Evolutionary conservation across 202 grass and related monocot genomes (phyloP).

Genomic region (Setaria viridis): DNA sequence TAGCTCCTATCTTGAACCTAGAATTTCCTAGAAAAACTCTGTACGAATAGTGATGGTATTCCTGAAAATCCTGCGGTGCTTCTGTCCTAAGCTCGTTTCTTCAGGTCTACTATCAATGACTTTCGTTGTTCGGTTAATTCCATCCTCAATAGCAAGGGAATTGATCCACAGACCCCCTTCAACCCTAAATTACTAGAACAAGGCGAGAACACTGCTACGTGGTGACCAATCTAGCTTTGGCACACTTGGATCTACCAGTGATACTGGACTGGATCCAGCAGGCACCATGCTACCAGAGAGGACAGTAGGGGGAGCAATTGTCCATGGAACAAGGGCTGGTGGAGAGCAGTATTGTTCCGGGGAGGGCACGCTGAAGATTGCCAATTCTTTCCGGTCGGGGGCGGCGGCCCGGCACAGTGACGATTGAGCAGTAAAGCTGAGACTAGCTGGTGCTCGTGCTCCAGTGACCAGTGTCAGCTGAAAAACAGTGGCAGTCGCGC

Average conservation of each 20-base stretch:
- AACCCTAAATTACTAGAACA: too few species aligned
- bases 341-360: background rate
- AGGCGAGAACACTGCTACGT: background rate
- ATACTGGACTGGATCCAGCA: background rate
- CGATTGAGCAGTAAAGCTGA: conserved; percentile 52
- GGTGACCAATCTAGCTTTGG: background rate
- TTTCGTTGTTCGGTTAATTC: too few species aligned
- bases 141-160: too few species aligned
- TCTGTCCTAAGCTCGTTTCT: background rate
- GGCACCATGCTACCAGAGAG: too few species aligned
- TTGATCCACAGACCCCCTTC: too few species aligned
- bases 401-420: conserved; percentile 21
- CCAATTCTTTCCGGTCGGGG: background rate
- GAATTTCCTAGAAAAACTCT: background rate
- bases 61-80: background rate
- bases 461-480: conserved; percentile 33
- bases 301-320: background rate
- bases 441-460: conserved; percentile 41
- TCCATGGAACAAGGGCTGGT: conserved; percentile 37
- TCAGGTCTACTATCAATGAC: too few species aligned
- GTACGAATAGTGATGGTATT: background rate
- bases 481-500: conserved; percentile 36
- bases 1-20: background rate
- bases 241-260: background rate
- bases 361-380: conserved; percentile 33